Conservation (phyloP, 2,329 filamentous ascomycete genomes). For the Grosmannia penicillata region DNA sequence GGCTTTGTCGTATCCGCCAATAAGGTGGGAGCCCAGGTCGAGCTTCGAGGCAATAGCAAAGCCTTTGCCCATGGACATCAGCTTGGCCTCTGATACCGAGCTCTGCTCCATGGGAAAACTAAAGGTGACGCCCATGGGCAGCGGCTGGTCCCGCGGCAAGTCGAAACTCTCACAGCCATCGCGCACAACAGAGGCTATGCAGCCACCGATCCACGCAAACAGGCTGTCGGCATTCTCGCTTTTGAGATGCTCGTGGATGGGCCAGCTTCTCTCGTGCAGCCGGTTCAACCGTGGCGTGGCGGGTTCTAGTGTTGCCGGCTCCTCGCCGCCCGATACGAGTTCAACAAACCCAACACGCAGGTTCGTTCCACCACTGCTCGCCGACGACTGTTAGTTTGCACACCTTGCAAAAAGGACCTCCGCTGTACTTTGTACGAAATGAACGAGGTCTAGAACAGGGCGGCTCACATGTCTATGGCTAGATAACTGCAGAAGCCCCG, state of each 20-base stretch:
- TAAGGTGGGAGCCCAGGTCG: conserved; percentile 44
- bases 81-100: conserved; percentile 43
- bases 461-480: conserved; percentile 49
- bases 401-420: not conserved
- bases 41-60: conserved; percentile 47
- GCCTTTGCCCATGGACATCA: conserved; percentile 58
- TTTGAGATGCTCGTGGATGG: conserved; percentile 59
- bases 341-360: conserved; percentile 55
- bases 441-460: too few relatives aligned
- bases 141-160: conserved; percentile 26
- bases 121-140: conserved; percentile 56
- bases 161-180: conserved; percentile 33
- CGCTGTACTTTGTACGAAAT: too few relatives aligned
- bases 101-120: conserved; percentile 56
- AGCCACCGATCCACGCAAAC: conserved; percentile 69
- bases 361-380: conserved; percentile 48
- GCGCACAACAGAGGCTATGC: conserved; percentile 57
- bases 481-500: conserved; percentile 30
- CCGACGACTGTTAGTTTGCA: conserved; percentile 11
- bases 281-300: conserved; percentile 24
- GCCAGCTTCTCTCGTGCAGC: conserved; percentile 56
- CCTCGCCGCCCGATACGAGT: conserved; percentile 24
- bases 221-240: conserved; percentile 59
- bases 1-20: conserved; percentile 42
- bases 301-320: conserved; percentile 8